Evolutionary conservation across 2,329 filamentous ascomycete species (phyloP), one percentile per base, ranked within the genome.

Genomic region (Plectosphaerella sp.): DNA sequence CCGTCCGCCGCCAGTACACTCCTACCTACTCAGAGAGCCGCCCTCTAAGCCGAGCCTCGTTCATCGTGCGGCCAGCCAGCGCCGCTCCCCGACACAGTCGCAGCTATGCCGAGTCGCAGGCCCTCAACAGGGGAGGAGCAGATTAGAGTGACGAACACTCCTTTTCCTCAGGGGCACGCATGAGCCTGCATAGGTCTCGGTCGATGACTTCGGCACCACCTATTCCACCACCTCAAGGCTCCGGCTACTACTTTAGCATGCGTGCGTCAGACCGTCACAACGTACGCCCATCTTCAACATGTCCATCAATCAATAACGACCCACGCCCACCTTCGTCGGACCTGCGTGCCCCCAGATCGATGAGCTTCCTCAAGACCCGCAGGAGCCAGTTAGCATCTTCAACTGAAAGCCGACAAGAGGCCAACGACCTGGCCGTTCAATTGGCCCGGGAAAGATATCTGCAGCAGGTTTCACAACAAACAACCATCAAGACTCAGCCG

Each of bases 291-390:
- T 25, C 52, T 14, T 8, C 51, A 28, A 41, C 20, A 12, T 52
- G 39, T 11, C 25, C 39, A 41, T 50, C 49, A 9, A 36, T 52
- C 33, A 36, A 48, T 24, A 39, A 54, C 14, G 46, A 28, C 20
- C 51, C 52, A 6, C 35, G 15, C 6, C 37, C n/a, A 16, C 28
- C 43, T 1, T 12, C 35, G 4, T n/a, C 37, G 5, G 43, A 37
- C 9, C 57, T 82, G 15, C 72, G 75, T 54, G 64, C 73, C 3
- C 77, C 77, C 1, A 80, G 76, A 48, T 84, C 82, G 3, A 80
- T 80, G 77, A 79, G 74, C 55, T 79, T 82, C 55, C 64, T 82
- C 24, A 64, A 60, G 47, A 61, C 61, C 20, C 62, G 68, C 11
- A 63, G 20, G 60, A 65, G 11, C 57, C 63, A 51, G 41, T 58